Base-by-base conservation (phyloP, 2,329 filamentous ascomycete species). In the Cladosporium sp. region DNA sequence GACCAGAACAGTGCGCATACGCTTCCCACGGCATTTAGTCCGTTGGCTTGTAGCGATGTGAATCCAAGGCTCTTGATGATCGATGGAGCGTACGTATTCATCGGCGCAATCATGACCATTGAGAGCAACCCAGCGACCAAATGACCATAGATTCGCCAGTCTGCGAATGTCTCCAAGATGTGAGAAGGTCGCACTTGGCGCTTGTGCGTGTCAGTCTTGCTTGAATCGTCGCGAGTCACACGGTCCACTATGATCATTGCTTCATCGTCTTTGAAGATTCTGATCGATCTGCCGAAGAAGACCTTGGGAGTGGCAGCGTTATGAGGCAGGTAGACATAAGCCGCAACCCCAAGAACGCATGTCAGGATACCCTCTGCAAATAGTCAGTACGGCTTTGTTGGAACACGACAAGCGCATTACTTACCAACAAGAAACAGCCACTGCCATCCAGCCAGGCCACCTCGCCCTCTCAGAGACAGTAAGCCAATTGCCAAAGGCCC, bases 61-160 rank as follows among this genome's bases (percentile, higher is more conserved):
- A 57, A 57, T 10, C 52, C 52, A 4, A 57, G 52, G 52, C 52
- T 57, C 32, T 57, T 57, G 28, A 57, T 57, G 18, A 57, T 57
- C 15, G 52, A 57, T 10, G 52, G 52, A 4, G 52, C 52, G n/a
- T 57, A 57, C 10, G 52, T 57, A 30, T 57, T 57, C 30, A 57
- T 36, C 18, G 52, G 52, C 52, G 52, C 52, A 14, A 57, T 57
- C 52, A 57, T 57, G 28, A 57, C 52, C 52, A 57, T 57, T 21
- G 52, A 57, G 4, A 57, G 52, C 12, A 57, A 12, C 4, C 52
- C 52, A 36, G 52, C 52, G 18, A 36, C 52, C 18, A 57, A 18
- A 24, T 57, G 52, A 14, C 52, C 52, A 18, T 57, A 57, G n/a
- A 57, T 57, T n/a, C 52, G 52, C 52, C 52, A 57, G 52, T 57